Conservation (phyloP, 148 eudicot genomes). For the Amaranthus hypochondriacus region DNA sequence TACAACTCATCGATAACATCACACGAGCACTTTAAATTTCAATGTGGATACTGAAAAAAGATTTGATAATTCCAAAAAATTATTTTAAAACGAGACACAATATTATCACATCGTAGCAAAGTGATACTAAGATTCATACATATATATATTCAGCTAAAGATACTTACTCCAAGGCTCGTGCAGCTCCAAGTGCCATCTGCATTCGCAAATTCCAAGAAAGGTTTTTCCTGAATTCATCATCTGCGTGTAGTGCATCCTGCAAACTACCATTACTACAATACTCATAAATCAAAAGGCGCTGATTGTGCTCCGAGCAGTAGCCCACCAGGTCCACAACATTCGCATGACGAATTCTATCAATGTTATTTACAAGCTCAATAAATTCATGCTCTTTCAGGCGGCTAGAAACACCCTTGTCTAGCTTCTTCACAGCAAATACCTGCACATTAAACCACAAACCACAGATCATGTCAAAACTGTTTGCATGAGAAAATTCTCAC, state of each 20-base stretch:
- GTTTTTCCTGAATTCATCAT: conserved; percentile 66
- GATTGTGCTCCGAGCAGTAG: conserved; percentile 82
- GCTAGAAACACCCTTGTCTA: conserved; percentile 64
- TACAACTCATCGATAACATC: background rate
- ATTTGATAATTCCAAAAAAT: too few species aligned
- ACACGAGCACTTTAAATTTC: too few species aligned
- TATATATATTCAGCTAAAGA: background rate
- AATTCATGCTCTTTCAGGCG: conserved; percentile 77
- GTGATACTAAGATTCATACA: background rate
- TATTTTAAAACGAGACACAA: too few species aligned
- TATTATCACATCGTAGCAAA: background rate
- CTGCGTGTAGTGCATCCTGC: conserved; percentile 82
- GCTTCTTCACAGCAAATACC: conserved; percentile 82
- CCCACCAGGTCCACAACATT: conserved; percentile 87
- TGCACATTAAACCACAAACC: conserved; percentile 31
- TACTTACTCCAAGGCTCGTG: conserved; percentile 94
- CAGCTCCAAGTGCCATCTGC: conserved; percentile 94
- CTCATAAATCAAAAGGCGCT: conserved; percentile 79
- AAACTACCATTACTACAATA: conserved; percentile 73
- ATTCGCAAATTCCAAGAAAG: conserved; percentile 82
- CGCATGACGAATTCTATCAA: conserved; percentile 82
- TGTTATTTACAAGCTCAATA: conserved; percentile 63
- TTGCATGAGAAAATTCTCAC: background rate
- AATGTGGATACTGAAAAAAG: too few species aligned
- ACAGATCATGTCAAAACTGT: background rate